phyloP scores from a whole-genome alignment of 2,329 filamentous ascomycete genomes.

The Alternaria gaisen region DNA sequence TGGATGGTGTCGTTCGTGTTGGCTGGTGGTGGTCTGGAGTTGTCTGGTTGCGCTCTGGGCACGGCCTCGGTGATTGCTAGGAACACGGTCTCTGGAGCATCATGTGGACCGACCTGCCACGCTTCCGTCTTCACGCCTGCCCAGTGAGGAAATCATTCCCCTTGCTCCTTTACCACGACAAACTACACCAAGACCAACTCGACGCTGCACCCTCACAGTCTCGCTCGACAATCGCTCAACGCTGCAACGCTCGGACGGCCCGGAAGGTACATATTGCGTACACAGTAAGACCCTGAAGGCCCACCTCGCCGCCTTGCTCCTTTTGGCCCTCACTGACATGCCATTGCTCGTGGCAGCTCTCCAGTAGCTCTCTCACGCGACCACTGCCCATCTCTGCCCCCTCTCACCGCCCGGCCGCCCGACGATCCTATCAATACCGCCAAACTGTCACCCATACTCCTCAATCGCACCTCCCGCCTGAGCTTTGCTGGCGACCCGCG shows the following conservation, averaged over 20 bases:
- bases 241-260: slow-evolving; percentile 35
- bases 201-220: slow-evolving; percentile 1
- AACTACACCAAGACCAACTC: background rate
- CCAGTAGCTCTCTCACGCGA: slow-evolving; percentile 6
- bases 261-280: slow-evolving; percentile 39
- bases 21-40: no score
- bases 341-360: slow-evolving; percentile 3
- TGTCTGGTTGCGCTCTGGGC: slow-evolving; percentile 13
- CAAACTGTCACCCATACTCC: slow-evolving; percentile 94
- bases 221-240: slow-evolving; percentile 13
- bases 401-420: slow-evolving; percentile 8
- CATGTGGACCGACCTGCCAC: slow-evolving; percentile 23
- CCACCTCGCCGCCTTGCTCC: slow-evolving; percentile 17
- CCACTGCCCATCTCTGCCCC: slow-evolving; percentile 6
- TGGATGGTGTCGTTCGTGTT: background rate
- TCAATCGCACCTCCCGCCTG: slow-evolving; percentile 78
- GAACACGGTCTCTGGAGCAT: slow-evolving; percentile 25
- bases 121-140: slow-evolving; percentile 19
- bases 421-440: slow-evolving; percentile 70
- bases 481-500: slow-evolving; percentile 86
- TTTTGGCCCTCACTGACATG: slow-evolving; percentile 11
- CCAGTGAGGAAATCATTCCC: slow-evolving; percentile 10
- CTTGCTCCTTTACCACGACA: slow-evolving; percentile 1
- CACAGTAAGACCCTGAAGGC: slow-evolving; percentile 40
- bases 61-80: slow-evolving; percentile 18